These are phyloP conservation scores for Scleromitrula shiraiana DNA, from an alignment of 2,329 filamentous ascomycete species.

Conservation along the genomic window DNA sequence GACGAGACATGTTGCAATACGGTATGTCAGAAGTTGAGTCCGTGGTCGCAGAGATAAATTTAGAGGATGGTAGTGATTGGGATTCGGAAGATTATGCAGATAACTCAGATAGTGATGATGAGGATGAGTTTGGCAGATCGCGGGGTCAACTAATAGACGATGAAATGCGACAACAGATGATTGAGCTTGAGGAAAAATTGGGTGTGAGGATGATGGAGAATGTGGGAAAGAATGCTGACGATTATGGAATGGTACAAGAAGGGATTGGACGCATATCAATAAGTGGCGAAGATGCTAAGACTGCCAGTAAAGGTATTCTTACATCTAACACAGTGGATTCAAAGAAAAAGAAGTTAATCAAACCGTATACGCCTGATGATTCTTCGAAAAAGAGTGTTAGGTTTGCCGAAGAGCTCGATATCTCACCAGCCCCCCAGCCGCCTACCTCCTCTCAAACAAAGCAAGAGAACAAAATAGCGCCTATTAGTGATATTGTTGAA, in stretches of 20 bases:
- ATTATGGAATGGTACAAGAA: conserved; percentile 35
- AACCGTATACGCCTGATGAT: background rate
- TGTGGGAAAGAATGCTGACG: conserved; percentile 40
- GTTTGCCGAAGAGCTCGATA: conserved; percentile 69
- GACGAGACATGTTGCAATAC: conserved; percentile 86
- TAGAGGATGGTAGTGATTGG: conserved; percentile 61
- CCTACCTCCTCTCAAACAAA: conserved; percentile 15
- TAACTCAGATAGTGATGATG: conserved; percentile 44
- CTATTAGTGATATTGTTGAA: conserved; percentile 42
- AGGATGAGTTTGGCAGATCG: conserved; percentile 65
- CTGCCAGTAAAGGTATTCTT: background rate
- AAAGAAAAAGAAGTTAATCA: background rate
- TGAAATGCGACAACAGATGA: conserved; percentile 69
- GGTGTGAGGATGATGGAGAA: conserved; percentile 48
- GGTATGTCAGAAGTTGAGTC: conserved; percentile 80
- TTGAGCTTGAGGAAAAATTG: conserved; percentile 71
- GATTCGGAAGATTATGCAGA: conserved; percentile 45
- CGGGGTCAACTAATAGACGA: conserved; percentile 62
- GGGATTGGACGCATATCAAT: conserved; percentile 51
- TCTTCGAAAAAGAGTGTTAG: conserved; percentile 60
- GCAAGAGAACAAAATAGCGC: conserved; percentile 21
- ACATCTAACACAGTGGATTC: background rate
- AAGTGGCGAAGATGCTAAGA: conserved; percentile 21
- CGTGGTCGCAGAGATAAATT: conserved; percentile 83
- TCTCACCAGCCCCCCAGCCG: conserved; percentile 43